Percentiles rank a stretch among this genome's conserved stretches.
Evolutionary conservation across 2,329 filamentous ascomycete genomes (phyloP).

Genomic region (Aspergillus ruber): DNA sequence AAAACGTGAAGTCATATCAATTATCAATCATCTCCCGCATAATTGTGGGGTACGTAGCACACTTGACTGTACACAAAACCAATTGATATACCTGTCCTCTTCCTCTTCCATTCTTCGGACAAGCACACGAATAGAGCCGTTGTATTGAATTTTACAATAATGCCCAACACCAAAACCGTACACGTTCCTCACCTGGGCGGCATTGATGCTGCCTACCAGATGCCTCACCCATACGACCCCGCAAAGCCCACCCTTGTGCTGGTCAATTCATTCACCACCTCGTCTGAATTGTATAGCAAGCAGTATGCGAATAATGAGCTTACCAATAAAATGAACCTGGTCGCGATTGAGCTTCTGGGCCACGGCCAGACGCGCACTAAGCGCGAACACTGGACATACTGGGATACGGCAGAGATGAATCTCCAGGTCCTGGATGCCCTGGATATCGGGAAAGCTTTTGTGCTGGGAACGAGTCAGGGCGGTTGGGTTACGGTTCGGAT

Average conservation of each 20-base stretch:
- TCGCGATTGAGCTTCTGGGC: slow-evolving; percentile 50
- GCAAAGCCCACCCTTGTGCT: slow-evolving; percentile 47
- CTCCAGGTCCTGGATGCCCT: slow-evolving; percentile 49
- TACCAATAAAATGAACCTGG: slow-evolving; percentile 39
- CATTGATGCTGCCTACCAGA: slow-evolving; percentile 44
- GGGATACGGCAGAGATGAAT: slow-evolving; percentile 50
- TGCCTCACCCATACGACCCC: slow-evolving; percentile 42
- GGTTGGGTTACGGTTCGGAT: slow-evolving; percentile 49
- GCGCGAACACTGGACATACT: slow-evolving; percentile 48
- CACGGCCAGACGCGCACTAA: slow-evolving; percentile 45
- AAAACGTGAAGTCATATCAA: no score
- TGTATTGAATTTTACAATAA: slow-evolving; percentile 1
- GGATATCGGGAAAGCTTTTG: slow-evolving; percentile 40
- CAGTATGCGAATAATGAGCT: slow-evolving; percentile 35
- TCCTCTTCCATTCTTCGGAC: neutral
- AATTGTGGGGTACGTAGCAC: neutral
- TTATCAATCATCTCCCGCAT: no score
- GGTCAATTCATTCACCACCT: slow-evolving; percentile 48
- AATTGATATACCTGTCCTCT: neutral
- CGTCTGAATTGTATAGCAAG: slow-evolving; percentile 37
- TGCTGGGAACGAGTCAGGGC: slow-evolving; percentile 48
- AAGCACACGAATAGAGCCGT: neutral
- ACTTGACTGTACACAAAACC: neutral
- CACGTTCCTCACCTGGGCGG: slow-evolving; percentile 46
- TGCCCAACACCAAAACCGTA: slow-evolving; percentile 28